A percentile compares a stretch with the other conserved stretches of the same genome.
These are phyloP conservation scores for Saksenaea oblongispora DNA, from an alignment of 371 early-diverging fungal species.

Conservation along the genomic window DNA sequence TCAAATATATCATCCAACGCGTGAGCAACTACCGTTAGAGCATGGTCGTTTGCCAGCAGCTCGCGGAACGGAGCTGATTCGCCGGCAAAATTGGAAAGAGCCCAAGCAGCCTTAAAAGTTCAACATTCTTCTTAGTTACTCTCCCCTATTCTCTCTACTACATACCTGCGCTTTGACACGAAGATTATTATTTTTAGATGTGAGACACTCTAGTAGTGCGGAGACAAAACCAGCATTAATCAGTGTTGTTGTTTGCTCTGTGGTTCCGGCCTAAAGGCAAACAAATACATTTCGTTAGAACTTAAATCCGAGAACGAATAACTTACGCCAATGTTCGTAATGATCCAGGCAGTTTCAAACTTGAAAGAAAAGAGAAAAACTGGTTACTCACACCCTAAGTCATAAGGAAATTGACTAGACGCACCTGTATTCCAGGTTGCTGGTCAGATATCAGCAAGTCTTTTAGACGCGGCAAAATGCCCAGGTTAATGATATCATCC, in stretches of 20 bases:
- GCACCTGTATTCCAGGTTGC: constrained; percentile 32
- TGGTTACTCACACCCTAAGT: neutral
- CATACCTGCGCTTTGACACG: constrained; percentile 47
- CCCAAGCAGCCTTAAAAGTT: constrained; percentile 39
- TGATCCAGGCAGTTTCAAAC: constrained; percentile 66
- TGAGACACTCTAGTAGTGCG: constrained; percentile 28
- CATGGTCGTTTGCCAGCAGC: constrained; percentile 25
- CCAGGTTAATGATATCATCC: constrained; percentile 34
- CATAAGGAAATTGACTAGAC: neutral
- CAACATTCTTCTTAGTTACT: neutral
- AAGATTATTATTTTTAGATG: constrained; percentile 6
- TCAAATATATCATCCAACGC: constrained; percentile 10
- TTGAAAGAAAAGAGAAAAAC: constrained; percentile 15
- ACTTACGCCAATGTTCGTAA: constrained; percentile 64
- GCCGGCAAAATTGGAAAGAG: constrained; percentile 53
- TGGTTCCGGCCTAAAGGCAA: constrained; percentile 53
- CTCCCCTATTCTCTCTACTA: neutral
- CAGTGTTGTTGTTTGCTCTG: constrained; percentile 48
- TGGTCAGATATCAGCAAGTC: constrained; percentile 23
- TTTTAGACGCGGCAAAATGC: constrained; percentile 38
- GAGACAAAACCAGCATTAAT: constrained; percentile 48
- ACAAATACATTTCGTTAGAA: neutral
- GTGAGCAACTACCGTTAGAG: constrained; percentile 10
- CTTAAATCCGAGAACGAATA: neutral
- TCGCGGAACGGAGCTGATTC: constrained; percentile 42